Evolutionary conservation across 805 yeast genomes (phyloP), one percentile per base, ranked within the genome.

Genomic region (Vanderwaltozyma verrucispora): DNA sequence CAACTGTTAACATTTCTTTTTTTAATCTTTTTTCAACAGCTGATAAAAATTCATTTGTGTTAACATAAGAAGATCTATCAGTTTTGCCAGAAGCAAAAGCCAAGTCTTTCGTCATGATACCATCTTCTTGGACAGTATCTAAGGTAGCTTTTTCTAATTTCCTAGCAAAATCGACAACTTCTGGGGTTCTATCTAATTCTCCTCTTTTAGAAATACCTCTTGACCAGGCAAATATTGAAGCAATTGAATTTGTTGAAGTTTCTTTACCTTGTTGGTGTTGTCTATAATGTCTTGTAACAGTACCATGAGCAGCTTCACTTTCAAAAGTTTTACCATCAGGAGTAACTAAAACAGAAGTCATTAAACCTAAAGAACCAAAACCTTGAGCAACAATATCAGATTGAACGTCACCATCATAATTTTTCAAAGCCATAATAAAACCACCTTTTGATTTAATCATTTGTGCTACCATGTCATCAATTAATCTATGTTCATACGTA

Each of bases 381-480:
- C 92, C 92, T 63, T 82, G 92, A 4, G 92, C 92, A 39, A 82
- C 88, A 45, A 82, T 81, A 59, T 82, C 92, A 6, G 84, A 75
- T 60, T 80, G 86, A 38, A 82, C 92, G 57, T 82, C 92, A 62
- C 92, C 92, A 57, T 82, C 92, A 55, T 82, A 82, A 62, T 82
- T 82, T 62, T 82, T 82, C 68, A 82, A 67, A 34, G 89, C 89
- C 68, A 82, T 72, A 44, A 81, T 73, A 54, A 72, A 82, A 5
- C 92, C 92, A 53, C 92, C 92, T 52, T 77, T 77, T 19, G 89
- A 81, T 60, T 82, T 82, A 54, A 82, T 63, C 92, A 82, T 82
- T 62, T 82, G 92, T 4, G 89, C 89, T 43, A 82, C 92, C 87
- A 82, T 82, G 57, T 82, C 92, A 60, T 82, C 92, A 45, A 82